Base-by-base conservation (phyloP, 345 rosid genomes). In the Salix udensis region DNA sequence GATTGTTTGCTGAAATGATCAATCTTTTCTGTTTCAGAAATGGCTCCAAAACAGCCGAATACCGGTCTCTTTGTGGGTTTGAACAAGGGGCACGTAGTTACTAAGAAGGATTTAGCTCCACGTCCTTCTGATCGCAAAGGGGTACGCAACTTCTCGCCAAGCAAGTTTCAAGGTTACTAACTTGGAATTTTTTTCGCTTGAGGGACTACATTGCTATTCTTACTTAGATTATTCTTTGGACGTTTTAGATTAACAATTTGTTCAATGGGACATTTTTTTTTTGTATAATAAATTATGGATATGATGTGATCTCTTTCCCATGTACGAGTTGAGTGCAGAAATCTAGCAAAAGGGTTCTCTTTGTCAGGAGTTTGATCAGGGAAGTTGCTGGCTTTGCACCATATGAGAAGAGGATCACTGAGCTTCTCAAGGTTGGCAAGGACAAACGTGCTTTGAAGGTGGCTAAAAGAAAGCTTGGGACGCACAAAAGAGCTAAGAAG, bases 341-440 rank as follows among this genome's bases (percentile, higher is more conserved):
- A 94, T 86, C 93, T 11, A 91, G 94, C 90, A 92, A 92, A 78
- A 89, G 98, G 80, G 92, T 91, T 24, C 89, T 82, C 26, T 89
- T 92, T 60, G 91, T 92, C 79, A 88, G 88, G 81, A 83, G 23
- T 82, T 80, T 94, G 71, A 94, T 92, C 67, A 86, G 91, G 80
- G 97, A 94, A 86, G 98, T 94, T 82, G 96, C 96, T 7, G 97
- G 97, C n/a, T 87, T 88, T 82, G 98, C 98, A 6, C 98, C 97
- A 0, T 94, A 94, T 31, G 98, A 91, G 88, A 94, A 91, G 87
- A 87, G 97, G 36, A 91, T 94, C 70, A 88, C 89, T 28, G 98
- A 94, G 90, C 97, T 94, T 77, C 81, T 92, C 52, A 92, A 92
- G 79, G 97, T 94, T 0, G 96, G 94, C 13, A 94, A 94, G 91